Evolutionary conservation across 495 filamentous ascomycete species (phyloP).

Genomic region (Neurospora sp.): DNA sequence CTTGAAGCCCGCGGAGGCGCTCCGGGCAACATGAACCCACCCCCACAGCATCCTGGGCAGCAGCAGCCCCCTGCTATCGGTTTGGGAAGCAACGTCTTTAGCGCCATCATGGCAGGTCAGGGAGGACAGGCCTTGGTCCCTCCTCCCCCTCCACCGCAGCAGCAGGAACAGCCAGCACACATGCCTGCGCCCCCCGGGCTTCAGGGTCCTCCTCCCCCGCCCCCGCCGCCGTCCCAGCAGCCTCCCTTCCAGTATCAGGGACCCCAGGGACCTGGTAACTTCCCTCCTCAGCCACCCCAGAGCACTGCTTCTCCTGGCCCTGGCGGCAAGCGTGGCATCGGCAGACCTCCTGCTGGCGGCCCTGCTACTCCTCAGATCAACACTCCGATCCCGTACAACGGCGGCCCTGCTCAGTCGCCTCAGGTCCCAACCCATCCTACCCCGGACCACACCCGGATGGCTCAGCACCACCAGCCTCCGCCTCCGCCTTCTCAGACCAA

Average conservation of each 20-base stretch:
- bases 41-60: constrained; percentile 65
- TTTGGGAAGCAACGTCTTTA: constrained; percentile 88
- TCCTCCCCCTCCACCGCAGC: constrained; percentile 64
- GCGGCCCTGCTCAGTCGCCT: constrained; percentile 63
- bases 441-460: constrained; percentile 39
- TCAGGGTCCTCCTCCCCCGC: constrained; percentile 50
- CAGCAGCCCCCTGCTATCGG: constrained; percentile 63
- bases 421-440: constrained; percentile 71
- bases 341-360: constrained; percentile 48
- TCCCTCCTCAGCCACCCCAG: constrained; percentile 60
- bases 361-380: constrained; percentile 87
- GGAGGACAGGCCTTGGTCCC: constrained; percentile 77
- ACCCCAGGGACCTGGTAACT: constrained; percentile 41
- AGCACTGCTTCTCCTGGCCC: constrained; percentile 82
- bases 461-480: constrained; percentile 22
- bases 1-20: constrained; percentile 68
- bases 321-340: constrained; percentile 51
- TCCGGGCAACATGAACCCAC: constrained; percentile 51
- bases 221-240: constrained; percentile 42
- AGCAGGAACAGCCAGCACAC: constrained; percentile 43
- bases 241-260: constrained; percentile 37
- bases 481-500: constrained; percentile 52
- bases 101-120: constrained; percentile 89
- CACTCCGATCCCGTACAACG: constrained; percentile 71
- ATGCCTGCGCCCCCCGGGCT: constrained; percentile 57